phyloP scores from a whole-genome alignment of 2,329 filamentous ascomycete species.

The Clarireedia hainanense region DNA sequence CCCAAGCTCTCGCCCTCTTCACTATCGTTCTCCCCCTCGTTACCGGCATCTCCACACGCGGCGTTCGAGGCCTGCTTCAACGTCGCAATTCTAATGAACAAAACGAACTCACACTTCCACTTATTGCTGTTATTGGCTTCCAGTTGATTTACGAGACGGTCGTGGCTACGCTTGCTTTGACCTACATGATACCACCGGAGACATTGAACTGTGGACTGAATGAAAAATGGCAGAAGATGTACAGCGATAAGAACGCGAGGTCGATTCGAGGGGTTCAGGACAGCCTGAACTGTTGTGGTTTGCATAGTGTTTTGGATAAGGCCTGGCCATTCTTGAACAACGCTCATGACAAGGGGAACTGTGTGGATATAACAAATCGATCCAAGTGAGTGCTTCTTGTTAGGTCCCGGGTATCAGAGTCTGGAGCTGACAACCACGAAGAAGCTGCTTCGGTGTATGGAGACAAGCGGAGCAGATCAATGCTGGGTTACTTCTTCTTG shows the following conservation, averaged over 20 bases:
- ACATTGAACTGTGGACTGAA: conserved; percentile 45
- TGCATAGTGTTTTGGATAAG: conserved; percentile 48
- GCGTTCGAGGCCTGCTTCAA: conserved; percentile 16
- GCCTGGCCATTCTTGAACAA: conserved; percentile 51
- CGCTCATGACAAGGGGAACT: conserved; percentile 1
- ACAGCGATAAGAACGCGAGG: conserved; percentile 38
- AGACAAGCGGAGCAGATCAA: conserved; percentile 43
- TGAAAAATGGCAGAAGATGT: conserved; percentile 48
- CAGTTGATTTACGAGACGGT: conserved; percentile 28
- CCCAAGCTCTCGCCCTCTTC: conserved; percentile 24
- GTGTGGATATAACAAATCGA: conserved; percentile 10
- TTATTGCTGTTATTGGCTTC: conserved; percentile 25
- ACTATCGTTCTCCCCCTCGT: conserved; percentile 26
- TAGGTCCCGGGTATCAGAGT: neutral
- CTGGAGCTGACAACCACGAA: neutral
- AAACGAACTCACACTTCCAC: conserved; percentile 22
- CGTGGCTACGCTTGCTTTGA: conserved; percentile 25
- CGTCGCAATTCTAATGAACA: conserved; percentile 18
- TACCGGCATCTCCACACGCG: conserved; percentile 23
- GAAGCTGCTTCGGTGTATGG: conserved; percentile 49
- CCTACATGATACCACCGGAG: conserved; percentile 24
- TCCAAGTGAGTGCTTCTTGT: neutral
- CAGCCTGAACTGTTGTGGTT: conserved; percentile 57
- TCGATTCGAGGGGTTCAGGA: conserved; percentile 57
- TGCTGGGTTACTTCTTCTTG: conserved; percentile 46